Evolutionary conservation across 2,329 filamentous ascomycete genomes (phyloP).

Genomic region (Ophiostoma fasciatum): DNA sequence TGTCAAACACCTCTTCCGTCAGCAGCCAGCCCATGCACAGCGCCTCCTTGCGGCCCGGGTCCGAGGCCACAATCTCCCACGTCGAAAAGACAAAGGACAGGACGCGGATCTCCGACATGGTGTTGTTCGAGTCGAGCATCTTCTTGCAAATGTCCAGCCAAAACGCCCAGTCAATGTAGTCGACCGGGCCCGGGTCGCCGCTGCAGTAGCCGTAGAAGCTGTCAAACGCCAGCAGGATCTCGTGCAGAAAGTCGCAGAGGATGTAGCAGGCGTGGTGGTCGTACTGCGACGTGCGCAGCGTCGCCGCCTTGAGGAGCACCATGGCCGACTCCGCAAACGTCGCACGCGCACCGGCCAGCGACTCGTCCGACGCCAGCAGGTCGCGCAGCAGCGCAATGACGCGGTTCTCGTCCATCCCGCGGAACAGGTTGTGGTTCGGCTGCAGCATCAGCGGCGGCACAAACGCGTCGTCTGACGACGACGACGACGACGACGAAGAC

Average conservation of each 20-base stretch:
- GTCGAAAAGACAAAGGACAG: constrained; percentile 67
- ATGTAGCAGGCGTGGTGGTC: constrained; percentile 76
- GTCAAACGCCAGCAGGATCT: constrained; percentile 52
- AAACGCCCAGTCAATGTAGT: constrained; percentile 63
- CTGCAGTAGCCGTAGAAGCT: constrained; percentile 26
- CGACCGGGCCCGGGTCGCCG: constrained; percentile 9
- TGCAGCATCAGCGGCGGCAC: constrained; percentile 40
- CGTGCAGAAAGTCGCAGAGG: constrained; percentile 82
- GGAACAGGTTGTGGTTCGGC: constrained; percentile 45
- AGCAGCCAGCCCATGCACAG: constrained; percentile 66
- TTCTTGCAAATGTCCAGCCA: constrained; percentile 69
- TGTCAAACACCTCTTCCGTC: constrained; percentile 58
- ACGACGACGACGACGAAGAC: background rate
- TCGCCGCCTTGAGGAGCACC: constrained; percentile 55
- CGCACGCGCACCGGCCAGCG: constrained; percentile 34
- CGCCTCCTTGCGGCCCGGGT: constrained; percentile 50
- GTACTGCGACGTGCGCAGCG: constrained; percentile 62
- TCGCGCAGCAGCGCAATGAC: constrained; percentile 71
- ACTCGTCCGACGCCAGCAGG: constrained; percentile 44
- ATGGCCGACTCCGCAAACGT: constrained; percentile 67
- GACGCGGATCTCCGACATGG: constrained; percentile 75
- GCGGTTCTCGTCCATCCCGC: constrained; percentile 79
- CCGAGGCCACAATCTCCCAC: constrained; percentile 58
- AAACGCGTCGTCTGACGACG: constrained; percentile 25
- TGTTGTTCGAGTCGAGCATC: constrained; percentile 73